These are phyloP conservation scores for Leishmania gerbilli DNA, from an alignment of 208 protist species.

Conservation along the genomic window DNA sequence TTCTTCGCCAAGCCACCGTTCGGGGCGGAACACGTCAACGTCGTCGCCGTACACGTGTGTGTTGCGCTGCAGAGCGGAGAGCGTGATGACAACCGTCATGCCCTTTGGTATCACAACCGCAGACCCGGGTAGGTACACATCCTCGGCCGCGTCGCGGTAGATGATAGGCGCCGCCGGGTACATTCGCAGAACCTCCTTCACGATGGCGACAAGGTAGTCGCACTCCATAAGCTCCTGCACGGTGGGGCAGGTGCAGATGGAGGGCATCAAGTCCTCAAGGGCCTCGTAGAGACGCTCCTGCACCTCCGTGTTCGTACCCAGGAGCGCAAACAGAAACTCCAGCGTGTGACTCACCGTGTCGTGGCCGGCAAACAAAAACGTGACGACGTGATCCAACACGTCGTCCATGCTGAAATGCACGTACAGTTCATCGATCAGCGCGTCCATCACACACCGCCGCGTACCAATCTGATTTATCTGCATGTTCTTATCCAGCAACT, in stretches of 20 bases:
- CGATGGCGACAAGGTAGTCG: slow-evolving; percentile 53
- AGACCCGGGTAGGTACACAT: slow-evolving; percentile 48
- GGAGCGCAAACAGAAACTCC: slow-evolving; percentile 51
- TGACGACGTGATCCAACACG: slow-evolving; percentile 56
- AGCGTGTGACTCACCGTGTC: slow-evolving; percentile 61
- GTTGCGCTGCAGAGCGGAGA: slow-evolving; percentile 59
- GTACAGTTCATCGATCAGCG: slow-evolving; percentile 47
- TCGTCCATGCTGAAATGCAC: slow-evolving; percentile 40
- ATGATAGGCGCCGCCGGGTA: slow-evolving; percentile 60
- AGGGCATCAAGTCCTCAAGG: slow-evolving; percentile 48
- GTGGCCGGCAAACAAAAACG: slow-evolving; percentile 63
- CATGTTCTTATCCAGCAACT: slow-evolving; percentile 42
- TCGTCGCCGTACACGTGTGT: slow-evolving; percentile 40
- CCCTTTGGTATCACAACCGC: slow-evolving; percentile 48
- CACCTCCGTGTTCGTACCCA: slow-evolving; percentile 35
- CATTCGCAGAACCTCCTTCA: slow-evolving; percentile 51
- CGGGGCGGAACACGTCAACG: slow-evolving; percentile 43
- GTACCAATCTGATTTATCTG: slow-evolving; percentile 15
- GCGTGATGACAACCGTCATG: slow-evolving; percentile 46
- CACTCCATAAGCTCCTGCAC: slow-evolving; percentile 52
- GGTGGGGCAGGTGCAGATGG: slow-evolving; percentile 36
- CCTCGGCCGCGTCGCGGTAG: slow-evolving; percentile 52
- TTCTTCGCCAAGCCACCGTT: slow-evolving; percentile 53
- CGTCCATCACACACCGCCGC: slow-evolving; percentile 44
- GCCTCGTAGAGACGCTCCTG: slow-evolving; percentile 46